Conservation (phyloP, 2,329 filamentous ascomycete genomes). For the Monilinia fructicola region DNA sequence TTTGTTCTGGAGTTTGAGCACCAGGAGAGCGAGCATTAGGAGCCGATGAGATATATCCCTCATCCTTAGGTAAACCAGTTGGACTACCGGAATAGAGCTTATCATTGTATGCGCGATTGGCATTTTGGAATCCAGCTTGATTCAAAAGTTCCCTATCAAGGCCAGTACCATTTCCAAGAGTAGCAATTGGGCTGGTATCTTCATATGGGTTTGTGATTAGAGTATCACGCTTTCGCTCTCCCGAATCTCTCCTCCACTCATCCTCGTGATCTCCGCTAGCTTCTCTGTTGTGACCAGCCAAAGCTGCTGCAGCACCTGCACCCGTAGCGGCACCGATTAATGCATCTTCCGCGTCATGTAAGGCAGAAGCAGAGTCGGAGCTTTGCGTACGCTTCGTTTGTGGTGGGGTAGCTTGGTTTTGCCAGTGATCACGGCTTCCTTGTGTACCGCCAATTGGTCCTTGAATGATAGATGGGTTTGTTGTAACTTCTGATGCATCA, state of each 20-base stretch:
- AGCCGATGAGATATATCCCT: slow-evolving; percentile 85
- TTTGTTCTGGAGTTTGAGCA: slow-evolving; percentile 48
- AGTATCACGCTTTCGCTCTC: slow-evolving; percentile 64
- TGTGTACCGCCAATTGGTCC: slow-evolving; percentile 59
- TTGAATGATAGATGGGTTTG: slow-evolving; percentile 81
- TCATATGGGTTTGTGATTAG: slow-evolving; percentile 68
- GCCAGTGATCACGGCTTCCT: slow-evolving; percentile 49
- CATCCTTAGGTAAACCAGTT: slow-evolving; percentile 66
- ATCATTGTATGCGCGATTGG: slow-evolving; percentile 44
- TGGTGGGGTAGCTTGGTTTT: slow-evolving; percentile 55
- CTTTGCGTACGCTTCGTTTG: slow-evolving; percentile 29
- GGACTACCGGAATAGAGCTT: slow-evolving; percentile 50
- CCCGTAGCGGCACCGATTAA: slow-evolving; percentile 51
- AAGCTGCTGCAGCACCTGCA: slow-evolving; percentile 54
- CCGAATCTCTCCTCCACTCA: slow-evolving; percentile 62
- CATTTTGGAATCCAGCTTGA: slow-evolving; percentile 40
- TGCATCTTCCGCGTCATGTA: slow-evolving; percentile 41
- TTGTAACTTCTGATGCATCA: slow-evolving; percentile 66
- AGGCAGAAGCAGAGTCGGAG: slow-evolving; percentile 32
- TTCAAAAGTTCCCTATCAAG: slow-evolving; percentile 49
- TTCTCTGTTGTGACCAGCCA: slow-evolving; percentile 54
- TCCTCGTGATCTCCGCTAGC: slow-evolving; percentile 60
- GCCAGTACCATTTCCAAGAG: slow-evolving; percentile 35
- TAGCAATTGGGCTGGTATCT: slow-evolving; percentile 60
- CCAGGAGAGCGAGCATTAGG: slow-evolving; percentile 54